Conservation (phyloP, 768 basidiomycete genomes). For the Trametes cubensis region DNA sequence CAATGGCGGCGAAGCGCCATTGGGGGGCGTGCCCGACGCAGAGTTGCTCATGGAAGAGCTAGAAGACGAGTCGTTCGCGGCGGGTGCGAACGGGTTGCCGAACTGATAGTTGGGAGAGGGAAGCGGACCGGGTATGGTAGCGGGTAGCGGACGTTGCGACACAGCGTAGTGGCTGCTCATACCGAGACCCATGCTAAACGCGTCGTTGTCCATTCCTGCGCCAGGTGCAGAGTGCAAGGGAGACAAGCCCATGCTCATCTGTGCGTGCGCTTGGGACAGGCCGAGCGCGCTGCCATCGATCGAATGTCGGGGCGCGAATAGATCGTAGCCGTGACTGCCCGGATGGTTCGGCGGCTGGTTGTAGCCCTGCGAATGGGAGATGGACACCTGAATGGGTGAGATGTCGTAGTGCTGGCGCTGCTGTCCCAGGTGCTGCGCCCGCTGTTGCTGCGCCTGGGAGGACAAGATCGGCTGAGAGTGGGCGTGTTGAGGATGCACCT, state of each 20-base stretch:
- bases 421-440: neutral
- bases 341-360: neutral
- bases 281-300: constrained; percentile 21
- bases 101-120: constrained; percentile 34
- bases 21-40: constrained; percentile 20
- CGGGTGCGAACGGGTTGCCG: constrained; percentile 28
- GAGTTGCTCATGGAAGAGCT: constrained; percentile 15
- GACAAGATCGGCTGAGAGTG: constrained; percentile 21
- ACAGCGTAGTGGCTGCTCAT: constrained; percentile 15
- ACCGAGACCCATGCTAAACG: constrained; percentile 3
- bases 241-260: constrained; percentile 12
- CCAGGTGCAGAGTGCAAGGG: constrained; percentile 1
- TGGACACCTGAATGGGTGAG: constrained; percentile 11
- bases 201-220: neutral
- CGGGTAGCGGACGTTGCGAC: constrained; percentile 23
- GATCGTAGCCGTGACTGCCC: constrained; percentile 12
- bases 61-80: constrained; percentile 18
- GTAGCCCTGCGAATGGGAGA: constrained; percentile 13
- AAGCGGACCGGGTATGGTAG: constrained; percentile 32
- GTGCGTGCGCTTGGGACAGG: constrained; percentile 21
- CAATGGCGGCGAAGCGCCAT: constrained; percentile 24
- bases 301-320: constrained; percentile 19
- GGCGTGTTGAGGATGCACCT: constrained; percentile 6
- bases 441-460: constrained; percentile 13
- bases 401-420: constrained; percentile 19